Evolutionary conservation across 208 protist genomes (phyloP), one percentile per base, ranked within the genome.

Genomic region (Acanthamoeba lenticulata): DNA sequence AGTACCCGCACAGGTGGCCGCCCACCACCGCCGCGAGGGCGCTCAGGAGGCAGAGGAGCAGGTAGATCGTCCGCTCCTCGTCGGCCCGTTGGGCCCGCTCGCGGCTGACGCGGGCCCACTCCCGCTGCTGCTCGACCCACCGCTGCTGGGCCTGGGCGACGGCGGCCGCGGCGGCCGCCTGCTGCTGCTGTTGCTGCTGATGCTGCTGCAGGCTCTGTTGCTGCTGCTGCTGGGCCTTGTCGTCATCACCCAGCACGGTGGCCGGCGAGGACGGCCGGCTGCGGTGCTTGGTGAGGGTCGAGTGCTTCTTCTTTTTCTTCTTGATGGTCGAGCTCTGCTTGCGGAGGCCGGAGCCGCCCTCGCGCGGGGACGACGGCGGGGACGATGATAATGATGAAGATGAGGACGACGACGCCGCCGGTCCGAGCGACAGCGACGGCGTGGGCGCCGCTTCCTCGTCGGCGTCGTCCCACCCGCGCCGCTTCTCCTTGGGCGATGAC

Each of bases 231-330:
- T 60, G 19, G 5, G 5, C 45, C 21, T 60, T 60, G 19, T 60
- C 17, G 52, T 60, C 62, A 29, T 21, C 62, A 38, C n/a, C 29
- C 29, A n/a, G n/a, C n/a, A n/a, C n/a, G n/a, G n/a, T n/a, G n/a
- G 62, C 7, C 38, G 62, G 62, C 62, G 62, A 40, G 13, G 62
- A 38, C 1, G 62, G 34, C 17, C 62, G 27, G 62, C 62, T 72
- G 62, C 62, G 62, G 17, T 72, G 62, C 62, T 72, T 72, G 62
- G 62, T 72, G 29, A 72, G 34, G 27, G 62, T 72, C 9, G 62
- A 72, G 27, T 72, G 27, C n/a, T 72, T 72, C 62, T 72, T 72
- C 62, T 72, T n/a, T n/a, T n/a, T 60, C 52, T 60, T 60, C 52
- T 60, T 60, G 52, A 60, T 60, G 52, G 52, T 60, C 52, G 52